Percentiles rank a stretch among this genome's conserved stretches.
Conservation (phyloP, 768 basidiomycete genomes). For the Mycena galopus region DNA sequence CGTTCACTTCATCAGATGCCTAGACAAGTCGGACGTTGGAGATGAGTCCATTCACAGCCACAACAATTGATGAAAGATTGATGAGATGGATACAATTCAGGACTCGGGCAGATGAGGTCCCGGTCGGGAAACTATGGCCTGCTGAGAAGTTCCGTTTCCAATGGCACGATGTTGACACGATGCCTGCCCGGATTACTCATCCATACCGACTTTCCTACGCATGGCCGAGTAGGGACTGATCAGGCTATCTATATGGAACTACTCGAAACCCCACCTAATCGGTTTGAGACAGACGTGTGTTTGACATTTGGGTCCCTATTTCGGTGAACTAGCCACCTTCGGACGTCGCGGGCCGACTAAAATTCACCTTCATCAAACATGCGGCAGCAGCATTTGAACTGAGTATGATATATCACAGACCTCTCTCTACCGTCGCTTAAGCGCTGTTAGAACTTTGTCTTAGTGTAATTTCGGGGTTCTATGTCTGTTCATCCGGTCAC, state of each 20-base stretch:
- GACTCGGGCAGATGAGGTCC: constrained; percentile 23
- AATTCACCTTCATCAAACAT: constrained; percentile 6
- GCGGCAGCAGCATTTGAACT: not conserved
- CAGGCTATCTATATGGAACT: constrained; percentile 9
- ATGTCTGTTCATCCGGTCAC: not conserved
- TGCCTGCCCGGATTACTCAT: constrained; percentile 11
- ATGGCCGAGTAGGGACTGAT: constrained; percentile 12
- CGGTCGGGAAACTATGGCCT: constrained; percentile 7
- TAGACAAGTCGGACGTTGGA: not conserved
- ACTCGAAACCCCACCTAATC: constrained; percentile 27
- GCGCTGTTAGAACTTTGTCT: not conserved
- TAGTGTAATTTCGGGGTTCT: not conserved
- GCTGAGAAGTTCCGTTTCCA: constrained; percentile 19
- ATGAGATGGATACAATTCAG: constrained; percentile 25
- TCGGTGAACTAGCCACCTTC: not conserved
- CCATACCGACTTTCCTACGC: constrained; percentile 26
- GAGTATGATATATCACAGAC: not conserved
- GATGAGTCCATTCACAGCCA: constrained; percentile 30
- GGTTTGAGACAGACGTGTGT: constrained; percentile 24
- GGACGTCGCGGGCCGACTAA: not conserved
- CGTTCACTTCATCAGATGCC: constrained; percentile 17
- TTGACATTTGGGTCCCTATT: constrained; percentile 16
- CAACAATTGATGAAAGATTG: constrained; percentile 36
- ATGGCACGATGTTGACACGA: constrained; percentile 31
- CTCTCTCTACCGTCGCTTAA: constrained; percentile 15